phyloP scores from a whole-genome alignment of 2,329 filamentous ascomycete species.

The Beauveria sp. region DNA sequence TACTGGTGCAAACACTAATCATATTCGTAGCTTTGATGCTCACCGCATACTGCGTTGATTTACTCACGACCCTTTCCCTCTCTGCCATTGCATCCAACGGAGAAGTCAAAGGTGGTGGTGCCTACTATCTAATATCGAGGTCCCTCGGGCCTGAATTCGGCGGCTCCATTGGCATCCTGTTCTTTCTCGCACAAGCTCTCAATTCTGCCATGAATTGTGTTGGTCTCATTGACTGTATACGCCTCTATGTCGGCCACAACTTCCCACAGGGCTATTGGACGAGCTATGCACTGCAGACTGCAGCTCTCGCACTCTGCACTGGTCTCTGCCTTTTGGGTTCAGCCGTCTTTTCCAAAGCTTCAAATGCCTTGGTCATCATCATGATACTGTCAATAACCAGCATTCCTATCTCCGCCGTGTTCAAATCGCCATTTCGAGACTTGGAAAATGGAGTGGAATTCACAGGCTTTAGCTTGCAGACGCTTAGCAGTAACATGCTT shows the following conservation, averaged over 20 bases:
- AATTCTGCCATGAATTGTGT: constrained; percentile 85
- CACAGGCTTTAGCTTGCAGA: constrained; percentile 66
- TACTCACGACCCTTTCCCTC: constrained; percentile 78
- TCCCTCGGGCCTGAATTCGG: constrained; percentile 84
- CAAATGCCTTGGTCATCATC: constrained; percentile 66
- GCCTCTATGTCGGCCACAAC: constrained; percentile 61
- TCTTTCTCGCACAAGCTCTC: constrained; percentile 83
- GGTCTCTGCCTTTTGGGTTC: constrained; percentile 72
- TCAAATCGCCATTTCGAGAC: constrained; percentile 60
- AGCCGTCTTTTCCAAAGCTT: constrained; percentile 70
- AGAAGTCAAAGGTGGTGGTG: constrained; percentile 78
- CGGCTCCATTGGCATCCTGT: constrained; percentile 78
- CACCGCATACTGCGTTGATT: constrained; percentile 69
- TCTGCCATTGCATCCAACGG: constrained; percentile 87
- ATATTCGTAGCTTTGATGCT: constrained; percentile 55
- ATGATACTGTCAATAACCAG: constrained; percentile 68
- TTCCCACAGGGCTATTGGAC: constrained; percentile 69
- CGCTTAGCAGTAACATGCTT: constrained; percentile 65
- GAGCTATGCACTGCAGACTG: constrained; percentile 67
- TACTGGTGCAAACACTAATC: not conserved
- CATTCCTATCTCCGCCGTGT: constrained; percentile 70
- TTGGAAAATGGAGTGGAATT: constrained; percentile 59
- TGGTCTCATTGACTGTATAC: constrained; percentile 75
- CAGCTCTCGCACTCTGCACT: constrained; percentile 64
- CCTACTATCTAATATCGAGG: constrained; percentile 82